phyloP scores from a whole-genome alignment of 345 rosid genomes.

The Passiflora organensis region DNA sequence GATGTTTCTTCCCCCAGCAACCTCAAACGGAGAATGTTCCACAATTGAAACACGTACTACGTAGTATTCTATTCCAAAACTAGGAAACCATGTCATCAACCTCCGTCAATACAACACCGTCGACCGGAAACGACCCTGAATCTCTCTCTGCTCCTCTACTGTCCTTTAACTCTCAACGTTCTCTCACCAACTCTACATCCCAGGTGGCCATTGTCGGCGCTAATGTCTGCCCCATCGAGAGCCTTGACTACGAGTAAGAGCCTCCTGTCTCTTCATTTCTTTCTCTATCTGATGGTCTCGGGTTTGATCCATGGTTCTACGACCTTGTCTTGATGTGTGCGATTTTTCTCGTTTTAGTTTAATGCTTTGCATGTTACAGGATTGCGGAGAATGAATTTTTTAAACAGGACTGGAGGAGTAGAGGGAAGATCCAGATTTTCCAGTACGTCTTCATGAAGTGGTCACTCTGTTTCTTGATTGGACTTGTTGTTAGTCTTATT shows the following conservation, averaged over 20 bases:
- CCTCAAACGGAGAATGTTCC: no score
- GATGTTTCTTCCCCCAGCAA: not conserved
- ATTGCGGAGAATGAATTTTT: slow-evolving; percentile 82
- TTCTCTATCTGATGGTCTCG: not conserved
- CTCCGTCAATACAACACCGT: slow-evolving; percentile 5
- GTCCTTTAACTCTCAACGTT: slow-evolving; percentile 27
- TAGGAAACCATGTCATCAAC: slow-evolving; percentile 5
- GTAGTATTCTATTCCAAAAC: no score
- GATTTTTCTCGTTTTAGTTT: not conserved
- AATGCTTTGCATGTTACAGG: slow-evolving; percentile 23
- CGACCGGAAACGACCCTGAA: slow-evolving; percentile 25
- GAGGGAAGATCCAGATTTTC: slow-evolving; percentile 53
- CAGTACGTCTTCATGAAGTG: slow-evolving; percentile 82
- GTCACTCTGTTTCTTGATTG: slow-evolving; percentile 64
- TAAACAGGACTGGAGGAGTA: slow-evolving; percentile 88
- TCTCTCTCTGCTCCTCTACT: slow-evolving; percentile 52
- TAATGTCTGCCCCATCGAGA: slow-evolving; percentile 72
- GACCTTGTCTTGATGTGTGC: no score
- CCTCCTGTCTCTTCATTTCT: not conserved
- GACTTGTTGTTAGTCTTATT: slow-evolving; percentile 60
- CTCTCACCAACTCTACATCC: slow-evolving; percentile 59
- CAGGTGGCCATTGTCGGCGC: slow-evolving; percentile 93
- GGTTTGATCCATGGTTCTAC: not conserved
- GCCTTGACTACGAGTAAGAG: slow-evolving; percentile 85
- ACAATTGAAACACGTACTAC: not conserved